These are phyloP conservation scores for Catenaria anguillulae DNA, from an alignment of 371 early-diverging fungal genomes.

Conservation along the genomic window DNA sequence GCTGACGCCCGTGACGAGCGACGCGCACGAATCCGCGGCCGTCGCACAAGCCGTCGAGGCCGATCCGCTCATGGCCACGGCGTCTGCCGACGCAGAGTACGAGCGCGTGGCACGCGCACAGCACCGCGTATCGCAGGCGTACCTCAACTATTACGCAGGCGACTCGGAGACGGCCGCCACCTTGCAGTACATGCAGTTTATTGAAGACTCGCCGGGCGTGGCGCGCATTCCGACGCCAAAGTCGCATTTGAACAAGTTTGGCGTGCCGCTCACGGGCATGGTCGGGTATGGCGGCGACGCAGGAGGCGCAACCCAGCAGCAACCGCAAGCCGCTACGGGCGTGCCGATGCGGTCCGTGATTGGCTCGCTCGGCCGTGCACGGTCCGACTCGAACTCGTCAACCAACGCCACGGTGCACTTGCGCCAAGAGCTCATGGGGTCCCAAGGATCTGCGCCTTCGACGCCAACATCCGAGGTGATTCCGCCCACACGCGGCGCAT, in stretches of 20 bases:
- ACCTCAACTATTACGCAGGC: neutral
- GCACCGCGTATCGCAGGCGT: neutral
- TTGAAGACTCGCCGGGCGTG: neutral
- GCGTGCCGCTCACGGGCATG: neutral
- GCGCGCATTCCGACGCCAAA: neutral
- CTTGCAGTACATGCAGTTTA: neutral
- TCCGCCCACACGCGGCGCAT: neutral
- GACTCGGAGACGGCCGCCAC: too few species aligned
- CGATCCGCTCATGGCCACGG: neutral
- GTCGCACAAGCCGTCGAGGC: neutral
- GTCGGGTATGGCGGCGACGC: neutral
- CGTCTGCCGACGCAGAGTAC: neutral
- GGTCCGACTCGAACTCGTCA: neutral
- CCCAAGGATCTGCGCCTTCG: neutral
- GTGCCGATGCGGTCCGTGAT: neutral
- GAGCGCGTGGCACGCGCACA: neutral
- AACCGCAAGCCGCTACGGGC: neutral
- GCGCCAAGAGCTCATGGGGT: neutral
- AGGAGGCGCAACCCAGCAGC: neutral
- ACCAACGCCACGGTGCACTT: neutral
- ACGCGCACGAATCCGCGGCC: neutral
- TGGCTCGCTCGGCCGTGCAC: neutral
- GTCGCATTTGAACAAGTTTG: neutral
- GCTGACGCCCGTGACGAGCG: neutral
- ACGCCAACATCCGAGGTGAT: neutral